Percentiles rank a stretch among this genome's conserved stretches.
Conservation (phyloP, 2,329 filamentous ascomycete genomes). For the Phyllosticta ampelicida region DNA sequence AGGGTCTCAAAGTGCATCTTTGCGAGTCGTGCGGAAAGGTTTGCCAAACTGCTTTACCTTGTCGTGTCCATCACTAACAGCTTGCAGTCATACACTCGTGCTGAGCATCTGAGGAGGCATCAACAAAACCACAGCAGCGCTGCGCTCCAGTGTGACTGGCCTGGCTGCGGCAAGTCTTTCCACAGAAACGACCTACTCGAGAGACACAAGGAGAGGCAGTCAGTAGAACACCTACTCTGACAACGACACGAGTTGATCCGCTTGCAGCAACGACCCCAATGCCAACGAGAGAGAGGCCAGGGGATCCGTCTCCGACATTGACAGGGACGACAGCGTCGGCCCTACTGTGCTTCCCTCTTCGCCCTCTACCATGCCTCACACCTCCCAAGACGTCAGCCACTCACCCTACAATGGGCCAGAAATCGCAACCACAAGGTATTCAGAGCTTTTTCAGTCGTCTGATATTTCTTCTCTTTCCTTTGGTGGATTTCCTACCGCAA, state of each 20-base stretch:
- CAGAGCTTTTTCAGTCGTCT: not conserved
- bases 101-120: conserved; percentile 38
- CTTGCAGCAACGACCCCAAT: conserved; percentile 6
- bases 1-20: conserved; percentile 35
- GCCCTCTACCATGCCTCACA: not conserved
- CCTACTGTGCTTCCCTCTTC: not conserved
- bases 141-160: conserved; percentile 29
- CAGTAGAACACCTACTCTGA: conserved; percentile 14
- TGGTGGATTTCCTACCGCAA: not conserved
- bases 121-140: conserved; percentile 37
- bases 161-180: conserved; percentile 34
- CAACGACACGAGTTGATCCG: not conserved
- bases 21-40: conserved; percentile 38
- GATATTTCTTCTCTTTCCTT: not conserved
- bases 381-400: not conserved
- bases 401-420: conserved; percentile 2
- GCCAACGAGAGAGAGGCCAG: conserved; percentile 11
- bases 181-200: conserved; percentile 34
- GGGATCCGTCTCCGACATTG: conserved; percentile 16
- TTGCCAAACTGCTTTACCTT: conserved; percentile 14
- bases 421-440: conserved; percentile 10
- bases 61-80: not conserved
- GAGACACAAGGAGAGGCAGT: conserved; percentile 37
- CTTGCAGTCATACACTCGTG: conserved; percentile 35
- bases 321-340: not conserved